These are phyloP conservation scores for Metarhizium brunneum DNA, from an alignment of 2,329 filamentous ascomycete species.

Conservation along the genomic window DNA sequence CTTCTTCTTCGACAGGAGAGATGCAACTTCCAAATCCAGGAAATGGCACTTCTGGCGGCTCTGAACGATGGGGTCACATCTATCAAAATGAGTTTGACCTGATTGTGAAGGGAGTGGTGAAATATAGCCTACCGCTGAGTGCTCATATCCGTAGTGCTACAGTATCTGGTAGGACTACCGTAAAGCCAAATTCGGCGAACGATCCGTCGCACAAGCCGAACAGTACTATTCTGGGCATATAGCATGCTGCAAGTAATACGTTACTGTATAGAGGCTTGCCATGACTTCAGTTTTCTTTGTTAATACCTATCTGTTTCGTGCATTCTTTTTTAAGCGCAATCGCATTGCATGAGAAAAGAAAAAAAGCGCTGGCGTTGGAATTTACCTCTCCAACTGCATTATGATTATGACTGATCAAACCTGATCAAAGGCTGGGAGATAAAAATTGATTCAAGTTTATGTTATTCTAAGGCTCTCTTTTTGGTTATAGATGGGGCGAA, in stretches of 20 bases:
- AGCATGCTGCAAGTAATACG: not conserved
- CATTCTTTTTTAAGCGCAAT: slow-evolving; percentile 23
- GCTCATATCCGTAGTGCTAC: slow-evolving; percentile 49
- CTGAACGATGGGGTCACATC: slow-evolving; percentile 81
- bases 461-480: slow-evolving; percentile 9
- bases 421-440: slow-evolving; percentile 15
- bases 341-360: slow-evolving; percentile 23
- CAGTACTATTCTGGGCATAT: slow-evolving; percentile 45
- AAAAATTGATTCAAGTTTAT: slow-evolving; percentile 9
- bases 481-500: slow-evolving; percentile 16
- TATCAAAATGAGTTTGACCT: slow-evolving; percentile 88
- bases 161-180: slow-evolving; percentile 49
- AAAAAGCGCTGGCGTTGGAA: slow-evolving; percentile 24
- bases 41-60: slow-evolving; percentile 80
- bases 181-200: slow-evolving; percentile 54
- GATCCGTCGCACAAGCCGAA: slow-evolving; percentile 60
- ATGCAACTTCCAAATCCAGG: slow-evolving; percentile 76
- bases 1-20: slow-evolving; percentile 68
- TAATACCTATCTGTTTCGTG: slow-evolving; percentile 6
- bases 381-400: slow-evolving; percentile 17
- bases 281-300: not conserved
- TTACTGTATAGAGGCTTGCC: not conserved
- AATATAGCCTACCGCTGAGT: slow-evolving; percentile 62
- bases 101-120: slow-evolving; percentile 82
- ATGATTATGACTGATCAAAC: slow-evolving; percentile 18